These are phyloP conservation scores for Graphium sp. DNA, from an alignment of 2,329 filamentous ascomycete genomes.

Conservation along the genomic window DNA sequence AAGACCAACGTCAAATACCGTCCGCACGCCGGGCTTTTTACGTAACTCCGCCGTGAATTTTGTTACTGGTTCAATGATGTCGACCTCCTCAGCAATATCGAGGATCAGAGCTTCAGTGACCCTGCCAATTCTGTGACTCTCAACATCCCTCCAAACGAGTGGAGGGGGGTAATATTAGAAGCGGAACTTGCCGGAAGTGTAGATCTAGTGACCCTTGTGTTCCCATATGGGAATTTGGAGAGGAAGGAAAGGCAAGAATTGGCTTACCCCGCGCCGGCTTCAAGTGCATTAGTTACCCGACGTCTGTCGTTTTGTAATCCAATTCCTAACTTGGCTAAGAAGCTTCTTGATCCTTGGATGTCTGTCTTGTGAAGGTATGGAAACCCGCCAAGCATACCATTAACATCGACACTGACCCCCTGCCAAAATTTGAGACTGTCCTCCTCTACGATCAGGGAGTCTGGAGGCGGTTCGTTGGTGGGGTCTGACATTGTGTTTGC, in stretches of 20 bases:
- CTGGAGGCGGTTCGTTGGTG: too few relatives aligned
- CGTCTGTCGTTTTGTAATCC: slow-evolving; percentile 15
- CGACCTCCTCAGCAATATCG: slow-evolving; percentile 51
- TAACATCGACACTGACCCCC: slow-evolving; percentile 22
- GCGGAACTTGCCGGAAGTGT: too few relatives aligned
- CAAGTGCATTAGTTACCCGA: slow-evolving; percentile 13
- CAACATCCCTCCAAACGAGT: too few relatives aligned
- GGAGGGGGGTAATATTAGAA: too few relatives aligned
- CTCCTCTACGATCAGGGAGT: slow-evolving; percentile 15
- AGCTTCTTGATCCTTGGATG: slow-evolving; percentile 51
- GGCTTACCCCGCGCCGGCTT: slow-evolving; percentile 22
- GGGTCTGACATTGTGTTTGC: too few relatives aligned
- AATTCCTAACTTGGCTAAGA: slow-evolving; percentile 48
- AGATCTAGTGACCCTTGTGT: too few relatives aligned
- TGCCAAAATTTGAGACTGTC: slow-evolving; percentile 30
- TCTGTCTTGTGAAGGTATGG: slow-evolving; percentile 41
- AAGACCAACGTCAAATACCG: slow-evolving; percentile 55
- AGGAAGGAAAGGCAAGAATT: slow-evolving; percentile 1
- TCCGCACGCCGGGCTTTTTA: slow-evolving; percentile 37
- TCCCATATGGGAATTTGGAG: too few relatives aligned
- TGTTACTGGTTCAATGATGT: slow-evolving; percentile 70
- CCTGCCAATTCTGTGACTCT: slow-evolving; percentile 58
- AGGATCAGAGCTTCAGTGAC: slow-evolving; percentile 66
- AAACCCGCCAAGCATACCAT: slow-evolving; percentile 69
- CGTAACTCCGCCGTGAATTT: slow-evolving; percentile 57